A percentile compares a stretch with the other conserved stretches of the same genome.
Conservation (phyloP, 176 grass and related monocot species). For the Eragrostis nindensis region DNA sequence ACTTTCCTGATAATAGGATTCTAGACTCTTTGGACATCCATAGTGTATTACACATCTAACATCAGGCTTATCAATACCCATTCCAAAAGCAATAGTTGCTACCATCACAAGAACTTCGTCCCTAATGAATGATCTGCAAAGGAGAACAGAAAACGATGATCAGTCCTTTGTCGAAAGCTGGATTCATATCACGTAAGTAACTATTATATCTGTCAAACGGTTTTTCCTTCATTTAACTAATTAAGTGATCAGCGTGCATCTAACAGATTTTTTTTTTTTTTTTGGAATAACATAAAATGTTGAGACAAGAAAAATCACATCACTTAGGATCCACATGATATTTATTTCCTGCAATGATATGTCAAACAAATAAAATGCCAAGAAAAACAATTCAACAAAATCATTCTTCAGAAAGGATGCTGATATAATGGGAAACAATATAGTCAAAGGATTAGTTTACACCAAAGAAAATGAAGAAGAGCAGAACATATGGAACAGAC, state of each 20-base stretch:
- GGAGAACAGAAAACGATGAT: conserved; percentile 26
- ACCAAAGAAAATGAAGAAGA: conserved; percentile 18
- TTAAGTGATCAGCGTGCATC: conserved; percentile 22
- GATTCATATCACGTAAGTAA: conserved; percentile 4
- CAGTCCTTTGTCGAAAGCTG: conserved; percentile 23
- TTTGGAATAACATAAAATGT: conserved; percentile 4
- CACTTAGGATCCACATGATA: neutral
- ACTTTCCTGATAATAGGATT: conserved; percentile 99
- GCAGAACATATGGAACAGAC: conserved; percentile 11
- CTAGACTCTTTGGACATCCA: conserved; percentile 91
- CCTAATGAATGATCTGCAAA: conserved; percentile 86
- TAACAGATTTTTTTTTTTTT: neutral
- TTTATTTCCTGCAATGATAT: neutral
- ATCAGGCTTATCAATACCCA: conserved; percentile 98
- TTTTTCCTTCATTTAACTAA: neutral
- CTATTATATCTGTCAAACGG: neutral
- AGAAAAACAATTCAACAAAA: conserved; percentile 12
- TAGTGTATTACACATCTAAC: conserved; percentile 96
- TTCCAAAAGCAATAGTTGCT: conserved; percentile 96
- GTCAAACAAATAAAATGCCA: conserved; percentile 24
- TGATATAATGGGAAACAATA: conserved; percentile 22
- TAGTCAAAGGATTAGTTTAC: neutral
- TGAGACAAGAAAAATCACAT: conserved; percentile 16
- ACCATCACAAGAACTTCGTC: conserved; percentile 90
- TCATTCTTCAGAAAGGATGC: conserved; percentile 16